Percentiles rank a stretch among this genome's conserved stretches.
Evolutionary conservation across 139 green algal genomes (phyloP).

Genomic region (Coelastrella sp.): DNA sequence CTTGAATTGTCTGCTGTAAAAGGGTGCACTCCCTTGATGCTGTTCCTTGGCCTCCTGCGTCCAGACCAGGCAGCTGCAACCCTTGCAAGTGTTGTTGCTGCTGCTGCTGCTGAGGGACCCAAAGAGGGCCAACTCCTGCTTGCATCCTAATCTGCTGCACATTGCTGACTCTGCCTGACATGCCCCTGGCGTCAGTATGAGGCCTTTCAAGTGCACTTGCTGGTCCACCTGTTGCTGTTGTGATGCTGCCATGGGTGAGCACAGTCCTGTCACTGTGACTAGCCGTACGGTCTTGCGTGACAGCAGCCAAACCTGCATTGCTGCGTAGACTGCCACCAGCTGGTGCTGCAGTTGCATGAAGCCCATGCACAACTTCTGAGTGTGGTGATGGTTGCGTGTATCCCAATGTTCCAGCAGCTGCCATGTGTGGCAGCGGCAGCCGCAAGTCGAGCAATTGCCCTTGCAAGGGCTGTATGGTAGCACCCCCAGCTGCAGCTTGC

Average conservation of each 20-base stretch:
- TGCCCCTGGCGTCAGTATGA: too few species aligned
- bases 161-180: neutral
- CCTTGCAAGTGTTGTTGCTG: neutral
- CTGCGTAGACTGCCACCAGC: neutral
- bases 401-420: neutral
- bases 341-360: neutral
- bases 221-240: neutral
- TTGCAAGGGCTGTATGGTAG: too few species aligned
- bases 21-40: neutral
- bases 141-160: constrained; percentile 1
- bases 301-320: neutral
- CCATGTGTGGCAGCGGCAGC: neutral
- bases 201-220: neutral
- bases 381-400: neutral
- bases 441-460: neutral
- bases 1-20: neutral
- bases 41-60: neutral
- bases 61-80: neutral
- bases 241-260: neutral
- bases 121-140: neutral
- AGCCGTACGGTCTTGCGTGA: neutral
- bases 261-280: neutral
- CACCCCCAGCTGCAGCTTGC: neutral
- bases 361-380: too few species aligned
- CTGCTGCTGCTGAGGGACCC: constrained; percentile 4